Percentiles rank a stretch among this genome's conserved stretches.
phyloP scores from a whole-genome alignment of 2,329 filamentous ascomycete species.

The Lecanicillium sp. region DNA sequence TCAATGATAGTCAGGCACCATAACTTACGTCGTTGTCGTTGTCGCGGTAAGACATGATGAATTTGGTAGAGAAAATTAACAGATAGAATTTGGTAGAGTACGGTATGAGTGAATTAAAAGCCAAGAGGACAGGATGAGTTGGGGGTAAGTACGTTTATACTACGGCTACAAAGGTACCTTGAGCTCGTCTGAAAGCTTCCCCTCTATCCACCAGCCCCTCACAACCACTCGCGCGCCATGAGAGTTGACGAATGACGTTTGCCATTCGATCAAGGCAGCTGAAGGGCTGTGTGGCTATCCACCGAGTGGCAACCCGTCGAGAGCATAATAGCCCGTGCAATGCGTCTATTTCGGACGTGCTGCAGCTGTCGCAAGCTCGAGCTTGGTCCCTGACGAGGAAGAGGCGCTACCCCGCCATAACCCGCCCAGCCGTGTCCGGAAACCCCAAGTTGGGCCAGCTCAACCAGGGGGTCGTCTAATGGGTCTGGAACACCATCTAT shows the following conservation, averaged over 20 bases:
- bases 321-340: conserved; percentile 7
- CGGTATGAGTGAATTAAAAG: conserved; percentile 1
- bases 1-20: neutral
- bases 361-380: too few relatives aligned
- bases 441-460: neutral
- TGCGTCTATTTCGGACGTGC: too few relatives aligned
- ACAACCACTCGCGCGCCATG: conserved; percentile 11
- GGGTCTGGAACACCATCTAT: neutral
- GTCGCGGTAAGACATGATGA: conserved; percentile 42
- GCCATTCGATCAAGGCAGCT: conserved; percentile 3
- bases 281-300: conserved; percentile 4
- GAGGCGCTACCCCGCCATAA: neutral
- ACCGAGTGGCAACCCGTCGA: neutral
- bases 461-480: neutral
- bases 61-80: neutral
- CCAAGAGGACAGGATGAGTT: neutral
- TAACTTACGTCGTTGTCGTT: conserved; percentile 31
- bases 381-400: too few relatives aligned
- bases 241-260: conserved; percentile 11
- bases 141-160: conserved; percentile 11
- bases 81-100: neutral
- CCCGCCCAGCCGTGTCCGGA: too few relatives aligned
- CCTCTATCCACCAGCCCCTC: neutral
- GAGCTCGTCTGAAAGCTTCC: conserved; percentile 9
- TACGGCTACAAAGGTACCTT: conserved; percentile 10